These are phyloP conservation scores for Aspergillus steynii DNA, from an alignment of 495 filamentous ascomycete species.

Conservation along the genomic window DNA sequence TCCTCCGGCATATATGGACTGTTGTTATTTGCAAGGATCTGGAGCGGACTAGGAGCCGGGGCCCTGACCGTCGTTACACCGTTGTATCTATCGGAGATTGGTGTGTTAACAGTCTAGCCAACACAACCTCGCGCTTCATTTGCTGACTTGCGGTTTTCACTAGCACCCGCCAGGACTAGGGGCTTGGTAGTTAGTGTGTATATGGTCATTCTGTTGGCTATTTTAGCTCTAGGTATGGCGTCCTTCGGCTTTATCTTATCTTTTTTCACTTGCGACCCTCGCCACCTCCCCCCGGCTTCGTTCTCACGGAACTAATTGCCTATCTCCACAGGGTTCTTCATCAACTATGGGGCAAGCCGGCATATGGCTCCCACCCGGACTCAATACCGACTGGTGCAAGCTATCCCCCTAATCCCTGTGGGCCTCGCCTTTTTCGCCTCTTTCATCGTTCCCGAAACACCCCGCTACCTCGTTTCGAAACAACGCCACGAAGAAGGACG, in stretches of 20 bases:
- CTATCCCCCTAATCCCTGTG: constrained; percentile 43
- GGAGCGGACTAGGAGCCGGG: constrained; percentile 49
- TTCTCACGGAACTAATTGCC: neutral
- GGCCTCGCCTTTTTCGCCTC: constrained; percentile 40
- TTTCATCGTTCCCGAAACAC: constrained; percentile 41
- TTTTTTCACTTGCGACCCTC: neutral
- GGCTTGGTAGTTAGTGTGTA: constrained; percentile 51
- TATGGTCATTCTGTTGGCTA: constrained; percentile 47
- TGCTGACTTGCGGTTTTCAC: constrained; percentile 5
- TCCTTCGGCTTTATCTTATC: neutral
- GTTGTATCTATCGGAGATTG: constrained; percentile 53
- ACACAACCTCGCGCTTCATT: neutral
- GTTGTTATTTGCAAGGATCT: constrained; percentile 45
- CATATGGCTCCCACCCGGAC: constrained; percentile 40
- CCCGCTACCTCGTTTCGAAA: constrained; percentile 43
- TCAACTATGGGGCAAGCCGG: constrained; percentile 45
- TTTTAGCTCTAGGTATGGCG: constrained; percentile 41
- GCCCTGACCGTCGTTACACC: constrained; percentile 50
- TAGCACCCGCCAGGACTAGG: constrained; percentile 46
- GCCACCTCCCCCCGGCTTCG: neutral
- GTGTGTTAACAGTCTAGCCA: constrained; percentile 11
- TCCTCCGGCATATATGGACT: constrained; percentile 47
- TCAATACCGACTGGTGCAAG: constrained; percentile 48
- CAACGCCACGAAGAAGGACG: constrained; percentile 34
- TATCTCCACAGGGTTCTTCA: constrained; percentile 41